Evolutionary conservation across 768 basidiomycete genomes (phyloP).

Genomic region (Russula earlei): DNA sequence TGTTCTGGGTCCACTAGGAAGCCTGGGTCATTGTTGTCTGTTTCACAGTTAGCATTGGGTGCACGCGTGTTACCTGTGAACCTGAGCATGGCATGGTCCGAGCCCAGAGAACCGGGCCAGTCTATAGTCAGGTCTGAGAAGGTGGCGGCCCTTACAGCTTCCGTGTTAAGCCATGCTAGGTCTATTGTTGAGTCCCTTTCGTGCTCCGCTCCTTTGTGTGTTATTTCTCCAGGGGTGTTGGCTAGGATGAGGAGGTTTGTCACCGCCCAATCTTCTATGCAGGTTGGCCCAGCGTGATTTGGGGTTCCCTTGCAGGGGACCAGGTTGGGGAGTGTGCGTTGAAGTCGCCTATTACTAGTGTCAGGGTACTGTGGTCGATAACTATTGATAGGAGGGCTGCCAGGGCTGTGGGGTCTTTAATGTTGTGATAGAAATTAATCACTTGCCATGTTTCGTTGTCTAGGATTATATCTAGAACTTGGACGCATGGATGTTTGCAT

Average conservation of each 20-base stretch:
- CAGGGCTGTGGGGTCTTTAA: background rate
- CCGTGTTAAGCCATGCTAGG: background rate
- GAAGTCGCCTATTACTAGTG: background rate
- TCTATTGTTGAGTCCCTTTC: background rate
- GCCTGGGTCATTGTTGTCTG: accelerated
- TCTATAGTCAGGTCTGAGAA: background rate
- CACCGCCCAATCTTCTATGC: background rate
- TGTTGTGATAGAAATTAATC: background rate
- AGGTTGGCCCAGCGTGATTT: background rate
- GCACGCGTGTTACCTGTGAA: background rate
- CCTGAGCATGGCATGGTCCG: background rate
- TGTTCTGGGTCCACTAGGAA: background rate
- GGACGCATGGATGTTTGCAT: background rate
- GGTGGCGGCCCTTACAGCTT: background rate
- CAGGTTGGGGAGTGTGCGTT: background rate
- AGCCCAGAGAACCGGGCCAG: background rate
- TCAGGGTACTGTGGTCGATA: background rate
- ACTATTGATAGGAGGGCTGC: background rate
- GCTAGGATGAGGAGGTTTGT: background rate
- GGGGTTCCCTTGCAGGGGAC: background rate
- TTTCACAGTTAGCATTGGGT: accelerated
- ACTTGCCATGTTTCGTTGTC: background rate
- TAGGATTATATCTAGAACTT: background rate
- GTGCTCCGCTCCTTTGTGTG: background rate
- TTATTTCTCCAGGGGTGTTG: background rate